Evolutionary conservation across 2,329 filamentous ascomycete genomes (phyloP).

Genomic region (Gyromitra esculenta): DNA sequence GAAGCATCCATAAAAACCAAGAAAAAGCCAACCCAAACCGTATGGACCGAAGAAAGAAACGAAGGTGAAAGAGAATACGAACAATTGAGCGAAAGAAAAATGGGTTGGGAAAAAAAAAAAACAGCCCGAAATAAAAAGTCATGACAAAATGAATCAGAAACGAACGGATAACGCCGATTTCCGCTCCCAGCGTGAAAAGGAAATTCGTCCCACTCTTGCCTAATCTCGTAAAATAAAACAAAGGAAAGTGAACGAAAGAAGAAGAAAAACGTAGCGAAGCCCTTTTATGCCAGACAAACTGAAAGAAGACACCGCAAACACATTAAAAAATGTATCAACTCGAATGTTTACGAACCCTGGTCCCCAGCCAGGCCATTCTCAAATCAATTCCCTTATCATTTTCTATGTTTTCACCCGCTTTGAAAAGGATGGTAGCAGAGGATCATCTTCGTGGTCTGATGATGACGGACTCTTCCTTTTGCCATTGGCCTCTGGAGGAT

Average conservation of each 20-base stretch:
- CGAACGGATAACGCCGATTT: conserved; percentile 52
- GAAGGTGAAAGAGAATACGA: conserved; percentile 41
- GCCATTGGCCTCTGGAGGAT: conserved; percentile 49
- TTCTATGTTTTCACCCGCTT: conserved; percentile 53
- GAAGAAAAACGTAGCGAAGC: conserved; percentile 33
- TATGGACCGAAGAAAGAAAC: conserved; percentile 46
- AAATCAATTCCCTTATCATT: conserved; percentile 17
- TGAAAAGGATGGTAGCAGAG: conserved; percentile 43
- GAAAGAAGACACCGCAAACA: conserved; percentile 36
- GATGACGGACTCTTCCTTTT: conserved; percentile 54
- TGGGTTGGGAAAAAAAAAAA: conserved; percentile 28
- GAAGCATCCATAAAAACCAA: conserved; percentile 37
- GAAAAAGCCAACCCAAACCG: conserved; percentile 49
- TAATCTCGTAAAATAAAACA: conserved; percentile 43
- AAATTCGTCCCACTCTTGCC: conserved; percentile 47
- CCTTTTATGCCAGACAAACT: conserved; percentile 27
- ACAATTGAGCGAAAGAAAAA: conserved; percentile 24
- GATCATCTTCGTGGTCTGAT: conserved; percentile 51
- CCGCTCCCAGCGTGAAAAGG: conserved; percentile 52
- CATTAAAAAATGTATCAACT: conserved; percentile 52
- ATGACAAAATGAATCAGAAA: conserved; percentile 53
- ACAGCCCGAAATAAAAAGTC: conserved; percentile 44
- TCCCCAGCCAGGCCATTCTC: conserved; percentile 43
- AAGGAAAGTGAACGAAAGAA: conserved; percentile 32
- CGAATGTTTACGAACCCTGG: conserved; percentile 39